These are phyloP conservation scores for Trapa bicornis DNA, from an alignment of 345 rosid genomes.

Conservation along the genomic window DNA sequence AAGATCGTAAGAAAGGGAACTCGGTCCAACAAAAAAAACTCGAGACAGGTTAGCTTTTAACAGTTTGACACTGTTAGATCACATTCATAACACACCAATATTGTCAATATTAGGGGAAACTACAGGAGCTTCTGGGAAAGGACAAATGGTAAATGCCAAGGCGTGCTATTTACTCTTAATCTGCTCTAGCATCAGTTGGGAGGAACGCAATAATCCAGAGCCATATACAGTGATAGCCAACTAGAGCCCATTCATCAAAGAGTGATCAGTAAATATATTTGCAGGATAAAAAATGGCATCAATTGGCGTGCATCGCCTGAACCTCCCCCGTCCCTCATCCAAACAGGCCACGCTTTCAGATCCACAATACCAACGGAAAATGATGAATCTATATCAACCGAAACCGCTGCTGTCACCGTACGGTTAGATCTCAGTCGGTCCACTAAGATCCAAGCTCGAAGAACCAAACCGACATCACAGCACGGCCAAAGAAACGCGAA, in stretches of 20 bases:
- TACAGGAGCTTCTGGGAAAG: not conserved
- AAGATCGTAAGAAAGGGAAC: not conserved
- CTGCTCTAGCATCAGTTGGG: not conserved
- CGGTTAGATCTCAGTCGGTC: not conserved
- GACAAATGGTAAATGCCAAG: not conserved
- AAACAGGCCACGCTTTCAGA: not conserved
- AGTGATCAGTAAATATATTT: not conserved
- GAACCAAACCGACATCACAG: constrained; percentile 1
- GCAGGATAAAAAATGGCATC: not conserved
- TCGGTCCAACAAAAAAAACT: not conserved
- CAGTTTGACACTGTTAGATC: not conserved
- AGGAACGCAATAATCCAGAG: not conserved
- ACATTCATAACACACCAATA: too few relatives aligned
- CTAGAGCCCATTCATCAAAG: not conserved
- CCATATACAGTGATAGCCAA: not conserved
- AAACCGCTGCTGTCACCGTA: not conserved
- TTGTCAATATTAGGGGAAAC: not conserved
- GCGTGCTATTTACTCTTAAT: not conserved
- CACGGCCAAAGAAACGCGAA: not conserved
- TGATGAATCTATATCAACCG: not conserved
- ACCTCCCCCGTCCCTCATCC: not conserved
- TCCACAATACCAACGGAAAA: not conserved
- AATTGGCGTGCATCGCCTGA: not conserved
- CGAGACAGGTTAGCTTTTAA: not conserved
- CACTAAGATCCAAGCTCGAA: constrained; percentile 6